A percentile compares a stretch with the other conserved stretches of the same genome.
Evolutionary conservation across 2,329 filamentous ascomycete species (phyloP).

Genomic region (Diaporthe sp.): DNA sequence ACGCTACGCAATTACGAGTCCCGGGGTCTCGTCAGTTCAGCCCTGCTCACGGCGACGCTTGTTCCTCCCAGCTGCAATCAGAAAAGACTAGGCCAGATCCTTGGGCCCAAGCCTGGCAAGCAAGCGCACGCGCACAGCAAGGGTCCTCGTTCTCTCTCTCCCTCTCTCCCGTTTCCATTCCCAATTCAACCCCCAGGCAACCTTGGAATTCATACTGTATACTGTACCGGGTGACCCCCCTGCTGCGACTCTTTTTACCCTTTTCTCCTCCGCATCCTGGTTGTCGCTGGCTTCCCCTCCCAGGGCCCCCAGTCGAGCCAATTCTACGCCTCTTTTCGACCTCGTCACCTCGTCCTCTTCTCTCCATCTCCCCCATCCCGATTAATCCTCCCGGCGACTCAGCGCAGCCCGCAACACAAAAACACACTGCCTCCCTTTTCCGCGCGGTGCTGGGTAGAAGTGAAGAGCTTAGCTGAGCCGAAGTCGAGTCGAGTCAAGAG

Average conservation of each 20-base stretch:
- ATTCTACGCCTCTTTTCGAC: constrained; percentile 34
- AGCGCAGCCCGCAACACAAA: constrained; percentile 28
- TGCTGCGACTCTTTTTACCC: constrained; percentile 31
- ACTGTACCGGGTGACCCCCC: constrained; percentile 22
- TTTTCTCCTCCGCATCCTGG: constrained; percentile 31
- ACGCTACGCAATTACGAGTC: constrained; percentile 8
- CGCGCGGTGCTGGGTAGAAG: constrained; percentile 28
- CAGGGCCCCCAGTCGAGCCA: constrained; percentile 33
- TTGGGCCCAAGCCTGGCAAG: constrained; percentile 24
- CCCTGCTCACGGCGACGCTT: constrained; percentile 8
- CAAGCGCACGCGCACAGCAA: constrained; percentile 10
- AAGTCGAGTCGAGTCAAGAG: constrained; percentile 29
- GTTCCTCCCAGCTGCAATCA: constrained; percentile 16
- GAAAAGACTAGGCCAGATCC: constrained; percentile 17
- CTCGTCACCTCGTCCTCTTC: constrained; percentile 32
- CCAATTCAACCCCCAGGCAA: constrained; percentile 17
- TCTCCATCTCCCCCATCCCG: constrained; percentile 32
- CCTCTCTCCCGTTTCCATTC: constrained; percentile 18
- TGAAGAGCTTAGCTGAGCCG: constrained; percentile 11
- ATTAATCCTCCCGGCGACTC: constrained; percentile 35
- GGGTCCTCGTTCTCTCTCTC: constrained; percentile 19
- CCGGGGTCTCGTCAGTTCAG: constrained; percentile 10
- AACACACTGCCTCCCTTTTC: constrained; percentile 2
- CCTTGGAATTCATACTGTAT: constrained; percentile 33
- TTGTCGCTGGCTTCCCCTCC: constrained; percentile 32